Percentiles rank a stretch among this genome's conserved stretches.
These are phyloP conservation scores for Globisporangium iwayamae DNA, from an alignment of 352 stramenopile species.

Conservation along the genomic window DNA sequence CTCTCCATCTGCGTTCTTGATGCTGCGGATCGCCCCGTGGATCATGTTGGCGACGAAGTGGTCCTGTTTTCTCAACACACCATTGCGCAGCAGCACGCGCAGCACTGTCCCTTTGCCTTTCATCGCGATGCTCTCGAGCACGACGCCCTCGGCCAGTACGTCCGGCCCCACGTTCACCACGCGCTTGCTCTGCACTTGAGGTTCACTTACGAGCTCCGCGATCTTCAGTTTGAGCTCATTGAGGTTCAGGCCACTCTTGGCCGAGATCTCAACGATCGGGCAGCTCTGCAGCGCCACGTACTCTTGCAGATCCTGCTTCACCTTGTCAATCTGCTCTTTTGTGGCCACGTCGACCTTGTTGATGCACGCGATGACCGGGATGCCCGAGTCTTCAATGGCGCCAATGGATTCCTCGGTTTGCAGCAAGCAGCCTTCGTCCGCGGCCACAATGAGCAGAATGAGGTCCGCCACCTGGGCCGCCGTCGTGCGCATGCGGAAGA, in stretches of 20 bases:
- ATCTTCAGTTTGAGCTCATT: slow-evolving; percentile 47
- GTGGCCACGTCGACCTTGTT: slow-evolving; percentile 85
- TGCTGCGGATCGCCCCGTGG: slow-evolving; percentile 63
- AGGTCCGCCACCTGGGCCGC: slow-evolving; percentile 98
- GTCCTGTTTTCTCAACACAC: slow-evolving; percentile 54
- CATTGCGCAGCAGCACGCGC: slow-evolving; percentile 69
- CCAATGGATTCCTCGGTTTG: slow-evolving; percentile 98
- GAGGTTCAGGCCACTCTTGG: slow-evolving; percentile 53
- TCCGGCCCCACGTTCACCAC: slow-evolving; percentile 35
- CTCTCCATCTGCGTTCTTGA: slow-evolving; percentile 51
- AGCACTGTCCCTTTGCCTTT: slow-evolving; percentile 69
- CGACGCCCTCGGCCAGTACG: slow-evolving; percentile 49
- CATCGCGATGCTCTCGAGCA: slow-evolving; percentile 68
- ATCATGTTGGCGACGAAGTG: slow-evolving; percentile 88
- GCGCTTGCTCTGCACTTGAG: slow-evolving; percentile 30
- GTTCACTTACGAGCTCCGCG: slow-evolving; percentile 26
- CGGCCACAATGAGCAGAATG: slow-evolving; percentile 95
- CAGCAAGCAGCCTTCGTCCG: slow-evolving; percentile 97
- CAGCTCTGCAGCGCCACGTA: slow-evolving; percentile 79
- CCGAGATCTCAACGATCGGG: slow-evolving; percentile 76
- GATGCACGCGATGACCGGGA: slow-evolving; percentile 79
- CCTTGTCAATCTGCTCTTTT: slow-evolving; percentile 32
- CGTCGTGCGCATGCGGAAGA: slow-evolving; percentile 97
- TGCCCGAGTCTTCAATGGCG: slow-evolving; percentile 66
- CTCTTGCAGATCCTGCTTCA: slow-evolving; percentile 59